Conservation (phyloP, 2,329 filamentous ascomycete species). For the Apiospora arundinis region DNA sequence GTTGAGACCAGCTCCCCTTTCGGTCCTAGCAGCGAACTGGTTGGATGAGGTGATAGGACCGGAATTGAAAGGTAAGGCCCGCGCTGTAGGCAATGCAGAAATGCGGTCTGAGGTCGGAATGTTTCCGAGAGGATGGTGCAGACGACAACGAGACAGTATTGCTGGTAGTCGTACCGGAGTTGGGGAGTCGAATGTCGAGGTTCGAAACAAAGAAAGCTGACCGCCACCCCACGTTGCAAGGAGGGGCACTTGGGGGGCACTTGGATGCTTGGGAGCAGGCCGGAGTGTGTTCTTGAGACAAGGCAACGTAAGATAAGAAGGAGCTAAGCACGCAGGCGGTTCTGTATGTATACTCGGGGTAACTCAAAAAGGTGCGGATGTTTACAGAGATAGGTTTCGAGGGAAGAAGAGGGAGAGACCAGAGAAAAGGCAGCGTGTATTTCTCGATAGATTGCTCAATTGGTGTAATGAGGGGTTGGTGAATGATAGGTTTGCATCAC, state of each 20-base stretch:
- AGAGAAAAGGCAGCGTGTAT: neutral
- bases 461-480: neutral
- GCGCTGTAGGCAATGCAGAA: constrained; percentile 6
- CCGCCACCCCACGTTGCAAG: constrained; percentile 19
- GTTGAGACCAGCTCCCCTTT: neutral
- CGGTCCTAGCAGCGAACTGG: neutral
- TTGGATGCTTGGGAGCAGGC: neutral
- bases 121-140: neutral
- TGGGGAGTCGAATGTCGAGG: neutral
- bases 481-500: neutral
- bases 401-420: neutral
- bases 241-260: constrained; percentile 1
- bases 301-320: constrained; percentile 9
- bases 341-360: constrained; percentile 8
- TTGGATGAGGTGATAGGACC: neutral
- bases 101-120: constrained; percentile 13
- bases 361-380: neutral
- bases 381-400: neutral
- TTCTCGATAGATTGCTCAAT: neutral
- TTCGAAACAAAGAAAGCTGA: constrained; percentile 13
- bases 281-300: neutral
- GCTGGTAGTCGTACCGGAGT: neutral
- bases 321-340: neutral
- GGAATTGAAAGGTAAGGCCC: neutral
- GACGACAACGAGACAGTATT: neutral